Percentiles rank a stretch among this genome's conserved stretches.
These are phyloP conservation scores for Boletus insuetus DNA, from an alignment of 768 basidiomycete species.

Conservation along the genomic window DNA sequence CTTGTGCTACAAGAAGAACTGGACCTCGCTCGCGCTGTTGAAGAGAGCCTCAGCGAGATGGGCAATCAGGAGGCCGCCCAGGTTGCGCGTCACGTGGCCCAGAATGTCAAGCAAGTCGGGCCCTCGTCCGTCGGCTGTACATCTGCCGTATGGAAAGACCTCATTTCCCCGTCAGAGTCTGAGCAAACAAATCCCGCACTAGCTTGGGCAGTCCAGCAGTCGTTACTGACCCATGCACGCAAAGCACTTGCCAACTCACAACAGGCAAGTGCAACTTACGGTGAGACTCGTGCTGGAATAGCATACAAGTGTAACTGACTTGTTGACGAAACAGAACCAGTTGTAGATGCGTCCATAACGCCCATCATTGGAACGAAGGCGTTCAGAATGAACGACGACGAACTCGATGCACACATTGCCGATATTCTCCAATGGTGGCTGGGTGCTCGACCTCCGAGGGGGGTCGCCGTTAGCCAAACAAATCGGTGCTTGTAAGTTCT, in stretches of 20 bases:
- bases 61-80: conserved; percentile 2
- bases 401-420: conserved; percentile 53
- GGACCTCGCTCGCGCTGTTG: conserved; percentile 46
- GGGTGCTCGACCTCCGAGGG: conserved; percentile 63
- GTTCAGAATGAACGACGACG: conserved; percentile 51
- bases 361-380: conserved; percentile 63
- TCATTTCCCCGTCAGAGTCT: conserved; percentile 3
- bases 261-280: not conserved
- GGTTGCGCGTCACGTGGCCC: conserved; percentile 5
- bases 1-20: conserved; percentile 35
- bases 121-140: conserved; percentile 2
- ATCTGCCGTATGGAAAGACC: conserved; percentile 7
- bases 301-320: too few relatives aligned
- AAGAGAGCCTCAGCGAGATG: conserved; percentile 40
- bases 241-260: not conserved
- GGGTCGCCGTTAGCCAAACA: conserved; percentile 60
- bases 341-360: conserved; percentile 8
- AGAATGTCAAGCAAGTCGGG: conserved; percentile 3
- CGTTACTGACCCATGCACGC: conserved; percentile 16
- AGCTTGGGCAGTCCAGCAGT: conserved; percentile 32
- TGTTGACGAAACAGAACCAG: not conserved
- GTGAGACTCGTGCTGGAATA: conserved; percentile 5
- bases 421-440: conserved; percentile 73
- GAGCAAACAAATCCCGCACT: conserved; percentile 19
- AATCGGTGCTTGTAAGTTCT: conserved; percentile 63